phyloP scores from a whole-genome alignment of 139 green algal genomes.

The Deuterostichococcus epilithicus region DNA sequence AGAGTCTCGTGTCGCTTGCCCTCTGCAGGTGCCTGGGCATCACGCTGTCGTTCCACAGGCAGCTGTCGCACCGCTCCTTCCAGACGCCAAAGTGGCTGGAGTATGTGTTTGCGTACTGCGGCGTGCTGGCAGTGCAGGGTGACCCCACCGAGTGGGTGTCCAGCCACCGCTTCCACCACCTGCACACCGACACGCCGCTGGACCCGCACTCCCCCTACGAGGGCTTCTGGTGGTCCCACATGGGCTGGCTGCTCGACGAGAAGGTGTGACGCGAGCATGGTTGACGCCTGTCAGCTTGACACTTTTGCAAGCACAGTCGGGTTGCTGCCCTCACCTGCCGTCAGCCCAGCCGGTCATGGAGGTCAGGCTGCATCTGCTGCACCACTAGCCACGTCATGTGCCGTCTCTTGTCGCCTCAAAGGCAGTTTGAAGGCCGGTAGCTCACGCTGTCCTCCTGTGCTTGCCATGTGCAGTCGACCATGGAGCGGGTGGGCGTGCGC shows the following conservation, averaged over 20 bases:
- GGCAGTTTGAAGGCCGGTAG: neutral
- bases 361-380: neutral
- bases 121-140: constrained; percentile 81
- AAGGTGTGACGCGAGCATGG: constrained; percentile 48
- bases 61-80: constrained; percentile 91
- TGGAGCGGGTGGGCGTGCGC: constrained; percentile 68
- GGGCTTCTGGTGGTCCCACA: constrained; percentile 97
- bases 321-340: too few relatives aligned
- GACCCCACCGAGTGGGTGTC: constrained; percentile 92
- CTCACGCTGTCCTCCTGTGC: neutral
- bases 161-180: constrained; percentile 91
- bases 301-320: neutral
- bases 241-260: constrained; percentile 96
- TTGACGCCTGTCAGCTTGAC: neutral
- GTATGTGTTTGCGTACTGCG: constrained; percentile 96
- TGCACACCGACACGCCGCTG: constrained; percentile 93
- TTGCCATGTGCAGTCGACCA: constrained; percentile 48
- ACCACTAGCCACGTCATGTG: neutral
- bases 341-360: too few relatives aligned
- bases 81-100: constrained; percentile 97
- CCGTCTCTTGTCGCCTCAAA: too few relatives aligned
- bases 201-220: constrained; percentile 98
- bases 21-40: constrained; percentile 83
- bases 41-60: constrained; percentile 92
- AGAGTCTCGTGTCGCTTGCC: too few relatives aligned